Base-by-base conservation (phyloP, 1,284 basidiomycete genomes). In the Puccinia polysora region DNA sequence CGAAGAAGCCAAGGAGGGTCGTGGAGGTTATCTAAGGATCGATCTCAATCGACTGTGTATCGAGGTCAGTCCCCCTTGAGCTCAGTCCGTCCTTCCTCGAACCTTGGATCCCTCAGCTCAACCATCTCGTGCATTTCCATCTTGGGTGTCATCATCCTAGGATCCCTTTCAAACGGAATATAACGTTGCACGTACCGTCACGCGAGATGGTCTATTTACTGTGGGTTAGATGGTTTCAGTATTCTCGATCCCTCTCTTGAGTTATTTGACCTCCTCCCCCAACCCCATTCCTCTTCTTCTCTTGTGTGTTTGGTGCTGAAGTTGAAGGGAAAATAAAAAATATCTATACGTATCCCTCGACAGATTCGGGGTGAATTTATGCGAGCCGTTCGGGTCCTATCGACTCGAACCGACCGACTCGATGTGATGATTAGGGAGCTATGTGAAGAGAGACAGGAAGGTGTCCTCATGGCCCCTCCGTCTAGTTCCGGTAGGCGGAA, bases 321-420 rank as follows among this genome's bases (percentile, higher is more conserved):
- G 34, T 18, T 20, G 49, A 10, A 10, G 52, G 14, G 34, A 12
- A 4, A 43, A 47, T 8, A 25, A n/a, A n/a, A n/a, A n/a, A n/a
- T 32, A 50, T 30, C 36, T 20, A 10, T 40, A 58, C 40, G 0
- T 36, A 14, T 34, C n/a, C 12, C 20, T n/a, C 45, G 67, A n/a
- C 75, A 94, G 91, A 95, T 98, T 77, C 91, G 95, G 8, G 95
- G 95, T 62, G 95, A 97, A 82, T 96, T 97, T 80, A 97, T 97
- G 91, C 88, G 95, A 47, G 95, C 94, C 10, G 88, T 88, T 32
- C 86, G 93, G 59, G 77, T 80, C 43, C 75, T 82, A 50, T 75
- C 75, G 15, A 74, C 75, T 15, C 75, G 67, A 15, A 71, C 75
- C 20, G 76, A 76, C n/a, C 73, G 73, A 25, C 69, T 77, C 7